Base-by-base conservation (phyloP, 2,329 filamentous ascomycete genomes). In the Curvularia sp. region DNA sequence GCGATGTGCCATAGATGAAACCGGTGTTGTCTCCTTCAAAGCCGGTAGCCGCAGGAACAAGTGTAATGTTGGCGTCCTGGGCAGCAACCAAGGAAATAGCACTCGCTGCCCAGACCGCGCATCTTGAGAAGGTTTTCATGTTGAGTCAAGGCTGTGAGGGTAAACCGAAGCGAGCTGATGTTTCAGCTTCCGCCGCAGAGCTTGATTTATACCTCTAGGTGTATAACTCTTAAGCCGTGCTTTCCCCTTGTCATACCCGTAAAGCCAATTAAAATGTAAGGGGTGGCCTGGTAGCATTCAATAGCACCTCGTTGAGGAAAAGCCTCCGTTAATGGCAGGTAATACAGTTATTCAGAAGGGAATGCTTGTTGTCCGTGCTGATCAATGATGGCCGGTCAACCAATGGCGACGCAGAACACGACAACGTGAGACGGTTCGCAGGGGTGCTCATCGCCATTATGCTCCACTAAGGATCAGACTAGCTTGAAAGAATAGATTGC, bases 11-110 rank as follows among this genome's bases (percentile, higher is more conserved):
- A 24, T 74, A 73, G 33, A 71, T 53, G 39, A 74, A 69, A 8
- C 59, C 69, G 9, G 70, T 68, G 30, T 71, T 73, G 28, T 74
- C 72, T n/a, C 62, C 55, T 24, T 73, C 66, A 22, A 73, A 73
- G 5, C 65, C 66, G 8, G 57, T 65, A 15, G 69, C 68, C 41
- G 61, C 67, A 49, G 66, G 64, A 6, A 60, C 47, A 5, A 73
- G 61, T 2, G 58, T 68, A 15, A 72, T 59, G 18, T 65, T 69
- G 3, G 54, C 69, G 26, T 63, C 54, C 38, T 64, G 62, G 10
- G 65, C 66, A 15, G 61, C 26, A 15, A 55, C 61, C 10, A 54
- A 48, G 3, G 41, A 43, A 1, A 63, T 2, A 0, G 61, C 1
- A 20, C 56, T 48, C 18, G 57, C 38, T 15, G 55, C 55, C 59